Evolutionary conservation across 495 filamentous ascomycete species (phyloP).

Genomic region (Hypomontagnella monticulosa): DNA sequence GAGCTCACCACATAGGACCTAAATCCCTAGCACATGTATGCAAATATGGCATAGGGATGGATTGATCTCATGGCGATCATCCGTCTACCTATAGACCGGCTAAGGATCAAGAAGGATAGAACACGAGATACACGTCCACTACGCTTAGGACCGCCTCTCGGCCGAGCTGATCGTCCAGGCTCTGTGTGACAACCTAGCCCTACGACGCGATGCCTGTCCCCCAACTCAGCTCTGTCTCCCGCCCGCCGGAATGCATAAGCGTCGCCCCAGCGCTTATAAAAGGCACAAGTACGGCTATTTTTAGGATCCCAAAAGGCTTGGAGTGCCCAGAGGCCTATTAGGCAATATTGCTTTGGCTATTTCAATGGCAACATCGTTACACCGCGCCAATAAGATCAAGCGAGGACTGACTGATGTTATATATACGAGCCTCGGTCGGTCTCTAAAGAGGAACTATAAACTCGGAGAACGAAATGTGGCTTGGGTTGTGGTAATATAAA

Average conservation of each 20-base stretch:
- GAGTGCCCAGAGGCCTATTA: background rate
- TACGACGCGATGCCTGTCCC: too few species aligned
- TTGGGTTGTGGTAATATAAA: too few species aligned
- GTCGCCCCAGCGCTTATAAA: background rate
- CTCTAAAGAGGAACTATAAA: background rate
- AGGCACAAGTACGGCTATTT: constrained; percentile 6
- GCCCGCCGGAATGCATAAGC: background rate
- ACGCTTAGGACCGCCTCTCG: too few species aligned
- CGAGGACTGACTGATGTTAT: too few species aligned
- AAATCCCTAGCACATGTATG: background rate
- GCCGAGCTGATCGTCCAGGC: too few species aligned
- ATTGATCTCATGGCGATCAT: too few species aligned
- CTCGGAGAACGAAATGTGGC: background rate
- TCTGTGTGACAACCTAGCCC: too few species aligned
- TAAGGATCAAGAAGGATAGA: too few species aligned
- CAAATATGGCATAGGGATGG: too few species aligned
- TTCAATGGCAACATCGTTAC: background rate
- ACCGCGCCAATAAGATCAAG: constrained; percentile 2
- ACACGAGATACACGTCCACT: too few species aligned
- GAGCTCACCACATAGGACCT: background rate
- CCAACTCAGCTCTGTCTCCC: background rate
- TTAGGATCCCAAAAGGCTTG: constrained; percentile 15
- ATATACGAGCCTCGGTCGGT: background rate
- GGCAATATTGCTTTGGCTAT: constrained; percentile 19
- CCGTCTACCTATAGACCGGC: too few species aligned